A percentile compares a stretch with the other conserved stretches of the same genome.
Conservation (phyloP, 768 basidiomycete species). For the Collybia nuda region DNA sequence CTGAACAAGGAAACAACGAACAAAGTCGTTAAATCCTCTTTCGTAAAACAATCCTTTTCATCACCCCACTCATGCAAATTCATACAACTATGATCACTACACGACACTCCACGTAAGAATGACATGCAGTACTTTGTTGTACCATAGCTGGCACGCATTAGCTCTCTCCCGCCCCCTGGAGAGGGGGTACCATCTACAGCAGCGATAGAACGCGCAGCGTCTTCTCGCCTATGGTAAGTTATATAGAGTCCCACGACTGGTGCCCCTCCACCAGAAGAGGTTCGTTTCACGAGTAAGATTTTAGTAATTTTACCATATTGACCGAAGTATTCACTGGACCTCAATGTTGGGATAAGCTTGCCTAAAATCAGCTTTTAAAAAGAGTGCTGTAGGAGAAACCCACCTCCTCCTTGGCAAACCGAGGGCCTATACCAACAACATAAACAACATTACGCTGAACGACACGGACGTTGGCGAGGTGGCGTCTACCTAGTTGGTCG, state of each 20-base stretch:
- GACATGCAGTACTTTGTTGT: constrained; percentile 98
- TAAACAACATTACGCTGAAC: constrained; percentile 96
- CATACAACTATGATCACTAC: constrained; percentile 89
- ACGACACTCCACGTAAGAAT: constrained; percentile 83
- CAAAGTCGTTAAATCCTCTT: constrained; percentile 94
- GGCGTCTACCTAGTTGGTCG: constrained; percentile 78
- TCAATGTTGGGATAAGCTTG: constrained; percentile 87
- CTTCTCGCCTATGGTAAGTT: constrained; percentile 91
- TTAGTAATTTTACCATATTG: constrained; percentile 98
- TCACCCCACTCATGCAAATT: constrained; percentile 98
- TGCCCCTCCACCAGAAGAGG: constrained; percentile 66
- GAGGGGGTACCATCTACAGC: constrained; percentile 92
- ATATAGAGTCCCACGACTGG: constrained; percentile 94
- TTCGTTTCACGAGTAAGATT: constrained; percentile 90
- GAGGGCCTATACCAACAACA: constrained; percentile 91
- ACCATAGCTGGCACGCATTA: constrained; percentile 92
- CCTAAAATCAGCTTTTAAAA: constrained; percentile 7
- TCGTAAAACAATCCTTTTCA: constrained; percentile 96
- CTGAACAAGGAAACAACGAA: constrained; percentile 32
- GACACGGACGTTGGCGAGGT: constrained; percentile 92
- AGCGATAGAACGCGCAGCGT: constrained; percentile 89
- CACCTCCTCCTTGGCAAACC: constrained; percentile 96
- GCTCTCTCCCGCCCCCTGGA: constrained; percentile 85
- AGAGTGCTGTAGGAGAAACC: constrained; percentile 20
- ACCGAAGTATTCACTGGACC: constrained; percentile 96